Base-by-base conservation (phyloP, 83 land plant species). In the Diphasiastrum complanatum region DNA sequence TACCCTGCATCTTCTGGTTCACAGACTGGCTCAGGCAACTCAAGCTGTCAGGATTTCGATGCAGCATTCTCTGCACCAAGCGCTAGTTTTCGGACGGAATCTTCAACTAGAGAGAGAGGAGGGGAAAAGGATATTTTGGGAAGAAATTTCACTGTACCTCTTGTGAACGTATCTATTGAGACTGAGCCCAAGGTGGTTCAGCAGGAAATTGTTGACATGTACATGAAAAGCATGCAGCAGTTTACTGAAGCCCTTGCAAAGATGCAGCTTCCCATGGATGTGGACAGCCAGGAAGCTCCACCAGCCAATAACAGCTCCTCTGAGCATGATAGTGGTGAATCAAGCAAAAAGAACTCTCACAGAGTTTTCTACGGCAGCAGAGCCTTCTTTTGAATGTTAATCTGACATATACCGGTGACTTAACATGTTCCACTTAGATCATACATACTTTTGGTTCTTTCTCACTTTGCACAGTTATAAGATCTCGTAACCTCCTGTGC, bases 181-280 rank as follows among this genome's bases (percentile, higher is more conserved):
- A 67, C 75, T 2, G 83, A 81, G 45, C 65, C 68, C 40, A 25
- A 72, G 30, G 73, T 87, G 57, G 76, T 71, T 56, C 92, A 87
- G 66, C 72, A 87, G 62, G 79, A 87, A n/a, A 75, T 81, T 6
- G 79, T 87, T 16, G 88, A 87, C 57, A 76, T 87, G 88, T 87
- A 87, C 60, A 72, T 83, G 85, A 87, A 83, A 45, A 87, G 92
- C 75, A 83, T 87, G 92, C 85, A 87, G 73, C 83, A 87, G 32
- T 83, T 83, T 34, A 83, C 84, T 5, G 82, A 86, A 28, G 78
- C 89, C 11, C 46, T 87, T 43, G 87, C 88, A 1, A 81, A 83
- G 59, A 83, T 87, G 92, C 84, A 84, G 73, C 85, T 87, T 23
- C 85, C 92, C 6, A 41, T 87, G 71, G 92, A 87, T 60, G 60